Percentiles rank a stretch among this genome's conserved stretches.
phyloP scores from a whole-genome alignment of 306 rosid species.

The Cicer judaicum region DNA sequence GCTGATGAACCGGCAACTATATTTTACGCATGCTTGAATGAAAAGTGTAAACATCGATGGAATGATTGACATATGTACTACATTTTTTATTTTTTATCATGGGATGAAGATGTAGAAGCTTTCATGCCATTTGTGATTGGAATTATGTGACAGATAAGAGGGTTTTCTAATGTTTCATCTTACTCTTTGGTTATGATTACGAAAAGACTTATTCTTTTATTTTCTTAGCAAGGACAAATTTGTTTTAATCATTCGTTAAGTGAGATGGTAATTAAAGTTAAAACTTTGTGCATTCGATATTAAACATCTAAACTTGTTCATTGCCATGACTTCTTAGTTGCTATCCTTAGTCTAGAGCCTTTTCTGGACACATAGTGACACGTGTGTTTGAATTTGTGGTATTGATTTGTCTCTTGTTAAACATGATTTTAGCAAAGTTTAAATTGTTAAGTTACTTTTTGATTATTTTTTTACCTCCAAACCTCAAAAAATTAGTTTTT shows the following conservation, averaged over 20 bases:
- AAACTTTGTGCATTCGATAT: not conserved
- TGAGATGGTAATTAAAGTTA: not conserved
- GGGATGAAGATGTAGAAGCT: not conserved
- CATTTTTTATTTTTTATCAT: not conserved
- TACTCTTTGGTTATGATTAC: not conserved
- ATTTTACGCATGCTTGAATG: slow-evolving; percentile 63
- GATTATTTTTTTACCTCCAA: not conserved
- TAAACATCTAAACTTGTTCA: not conserved
- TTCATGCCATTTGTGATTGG: not conserved
- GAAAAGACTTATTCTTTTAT: not conserved
- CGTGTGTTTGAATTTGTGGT: not conserved
- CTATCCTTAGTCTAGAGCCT: not conserved
- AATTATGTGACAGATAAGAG: slow-evolving; percentile 2
- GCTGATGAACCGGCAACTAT: slow-evolving; percentile 74
- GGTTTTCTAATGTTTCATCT: not conserved
- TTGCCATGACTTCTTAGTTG: not conserved
- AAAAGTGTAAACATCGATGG: slow-evolving; percentile 56
- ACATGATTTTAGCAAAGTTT: not conserved
- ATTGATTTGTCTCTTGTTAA: not conserved
- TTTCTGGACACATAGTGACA: not conserved
- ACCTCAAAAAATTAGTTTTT: too few species aligned
- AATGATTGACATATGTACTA: slow-evolving; percentile 37
- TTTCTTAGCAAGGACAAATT: not conserved
- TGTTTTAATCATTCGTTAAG: slow-evolving; percentile 13
- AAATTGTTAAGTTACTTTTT: not conserved